These are phyloP conservation scores for Neurospora sp. DNA, from an alignment of 495 filamentous ascomycete species.

Conservation along the genomic window DNA sequence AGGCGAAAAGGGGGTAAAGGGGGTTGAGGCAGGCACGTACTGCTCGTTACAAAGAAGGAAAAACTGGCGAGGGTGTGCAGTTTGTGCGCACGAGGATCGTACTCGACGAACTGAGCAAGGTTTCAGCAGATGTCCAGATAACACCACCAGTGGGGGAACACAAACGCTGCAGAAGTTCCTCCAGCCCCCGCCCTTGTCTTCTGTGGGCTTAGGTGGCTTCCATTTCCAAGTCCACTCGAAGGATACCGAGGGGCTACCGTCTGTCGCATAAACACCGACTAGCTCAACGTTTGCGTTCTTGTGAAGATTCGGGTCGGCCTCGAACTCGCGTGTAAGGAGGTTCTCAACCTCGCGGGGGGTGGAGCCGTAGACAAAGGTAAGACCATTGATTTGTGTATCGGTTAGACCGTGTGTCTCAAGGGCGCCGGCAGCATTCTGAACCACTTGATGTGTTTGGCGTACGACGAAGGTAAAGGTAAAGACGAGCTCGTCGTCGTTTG, in stretches of 20 bases:
- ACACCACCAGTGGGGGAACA: slow-evolving; percentile 3
- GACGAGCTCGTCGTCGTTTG: slow-evolving; percentile 79
- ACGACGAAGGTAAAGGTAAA: slow-evolving; percentile 90
- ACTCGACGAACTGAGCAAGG: slow-evolving; percentile 68
- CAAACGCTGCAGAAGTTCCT: slow-evolving; percentile 81
- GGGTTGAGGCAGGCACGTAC: slow-evolving; percentile 12
- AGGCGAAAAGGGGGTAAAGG: background rate
- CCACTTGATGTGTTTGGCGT: slow-evolving; percentile 51
- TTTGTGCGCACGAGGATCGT: slow-evolving; percentile 85
- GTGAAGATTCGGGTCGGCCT: slow-evolving; percentile 93
- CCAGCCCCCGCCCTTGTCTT: slow-evolving; percentile 89
- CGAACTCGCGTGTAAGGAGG: slow-evolving; percentile 86
- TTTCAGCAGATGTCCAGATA: slow-evolving; percentile 11
- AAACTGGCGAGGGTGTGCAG: slow-evolving; percentile 82
- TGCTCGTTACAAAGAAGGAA: slow-evolving; percentile 89
- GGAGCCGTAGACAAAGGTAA: slow-evolving; percentile 87
- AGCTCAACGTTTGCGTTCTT: slow-evolving; percentile 93
- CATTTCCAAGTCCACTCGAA: slow-evolving; percentile 97
- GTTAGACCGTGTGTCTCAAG: slow-evolving; percentile 34
- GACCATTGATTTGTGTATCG: slow-evolving; percentile 74
- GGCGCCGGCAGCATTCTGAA: slow-evolving; percentile 8
- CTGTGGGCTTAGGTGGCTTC: slow-evolving; percentile 73
- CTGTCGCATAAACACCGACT: slow-evolving; percentile 78
- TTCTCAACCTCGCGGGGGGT: slow-evolving; percentile 83
- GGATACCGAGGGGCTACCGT: slow-evolving; percentile 68